These are phyloP conservation scores for Pythium brassicae DNA, from an alignment of 352 stramenopile genomes.

Conservation along the genomic window DNA sequence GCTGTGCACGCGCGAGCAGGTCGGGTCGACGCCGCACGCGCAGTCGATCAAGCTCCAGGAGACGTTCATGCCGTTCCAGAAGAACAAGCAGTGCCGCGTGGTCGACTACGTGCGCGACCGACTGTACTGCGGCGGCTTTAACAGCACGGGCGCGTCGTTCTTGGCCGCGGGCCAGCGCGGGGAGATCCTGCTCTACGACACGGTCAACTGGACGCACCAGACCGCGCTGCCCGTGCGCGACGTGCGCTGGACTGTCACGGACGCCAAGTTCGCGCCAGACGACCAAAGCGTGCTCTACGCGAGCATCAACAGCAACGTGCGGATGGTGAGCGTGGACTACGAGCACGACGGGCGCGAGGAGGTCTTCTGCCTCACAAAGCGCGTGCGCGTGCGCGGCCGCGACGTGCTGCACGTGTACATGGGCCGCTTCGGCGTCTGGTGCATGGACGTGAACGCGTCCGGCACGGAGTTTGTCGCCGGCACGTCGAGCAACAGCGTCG, in stretches of 20 bases:
- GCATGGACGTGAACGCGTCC: slow-evolving; percentile 67
- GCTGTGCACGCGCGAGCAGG: slow-evolving; percentile 64
- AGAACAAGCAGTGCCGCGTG: slow-evolving; percentile 71
- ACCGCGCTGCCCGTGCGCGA: slow-evolving; percentile 55
- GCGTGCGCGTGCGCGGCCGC: slow-evolving; percentile 20
- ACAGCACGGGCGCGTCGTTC: slow-evolving; percentile 61
- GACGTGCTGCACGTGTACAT: slow-evolving; percentile 15
- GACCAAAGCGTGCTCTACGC: slow-evolving; percentile 73
- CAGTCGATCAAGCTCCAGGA: slow-evolving; percentile 73
- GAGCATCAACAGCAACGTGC: slow-evolving; percentile 79
- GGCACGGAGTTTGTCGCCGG: slow-evolving; percentile 81
- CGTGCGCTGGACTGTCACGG: slow-evolving; percentile 78
- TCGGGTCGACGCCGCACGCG: slow-evolving; percentile 50
- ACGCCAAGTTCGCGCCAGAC: slow-evolving; percentile 79
- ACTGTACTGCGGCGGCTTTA: slow-evolving; percentile 81
- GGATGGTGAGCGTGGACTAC: slow-evolving; percentile 69
- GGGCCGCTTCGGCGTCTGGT: slow-evolving; percentile 73
- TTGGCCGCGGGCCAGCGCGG: slow-evolving; percentile 62
- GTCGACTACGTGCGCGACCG: slow-evolving; percentile 66
- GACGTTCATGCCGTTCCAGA: slow-evolving; percentile 75
- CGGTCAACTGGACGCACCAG: slow-evolving; percentile 53
- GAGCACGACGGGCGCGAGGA: slow-evolving; percentile 44
- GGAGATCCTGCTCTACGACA: slow-evolving; percentile 75
- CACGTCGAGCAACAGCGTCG: slow-evolving; percentile 66
- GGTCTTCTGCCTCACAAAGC: slow-evolving; percentile 39